A percentile compares a stretch with the other conserved stretches of the same genome.
phyloP scores from a whole-genome alignment of 169 alveolate genomes.

The Plasmodium cynomolgi region DNA sequence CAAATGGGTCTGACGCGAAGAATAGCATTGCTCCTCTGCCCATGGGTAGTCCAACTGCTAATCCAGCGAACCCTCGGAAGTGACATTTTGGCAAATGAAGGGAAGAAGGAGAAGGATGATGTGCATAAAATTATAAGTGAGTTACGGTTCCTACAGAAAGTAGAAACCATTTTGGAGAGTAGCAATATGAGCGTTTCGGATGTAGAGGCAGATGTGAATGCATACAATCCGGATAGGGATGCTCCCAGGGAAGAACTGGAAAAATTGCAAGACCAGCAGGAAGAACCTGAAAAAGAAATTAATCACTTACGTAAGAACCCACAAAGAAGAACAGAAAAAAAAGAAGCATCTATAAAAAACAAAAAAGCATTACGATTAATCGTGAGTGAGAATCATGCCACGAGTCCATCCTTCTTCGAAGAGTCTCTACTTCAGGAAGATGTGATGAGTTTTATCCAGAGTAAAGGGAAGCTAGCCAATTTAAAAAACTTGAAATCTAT shows the following conservation, averaged over 20 bases:
- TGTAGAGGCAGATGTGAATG: constrained; percentile 58
- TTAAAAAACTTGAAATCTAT: constrained; percentile 14
- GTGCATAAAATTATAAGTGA: constrained; percentile 36
- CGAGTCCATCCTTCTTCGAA: constrained; percentile 63
- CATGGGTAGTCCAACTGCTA: not conserved
- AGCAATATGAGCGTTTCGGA: constrained; percentile 41
- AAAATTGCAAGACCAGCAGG: constrained; percentile 10
- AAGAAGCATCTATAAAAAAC: not conserved
- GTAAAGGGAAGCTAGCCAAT: constrained; percentile 45
- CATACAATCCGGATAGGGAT: constrained; percentile 49
- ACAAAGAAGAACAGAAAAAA: not conserved
- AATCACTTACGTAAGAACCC: not conserved
- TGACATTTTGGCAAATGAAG: not conserved
- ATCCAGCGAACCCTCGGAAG: not conserved
- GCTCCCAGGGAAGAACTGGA: constrained; percentile 50
- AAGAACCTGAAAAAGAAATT: not conserved
- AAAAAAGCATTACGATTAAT: constrained; percentile 16
- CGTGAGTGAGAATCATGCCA: constrained; percentile 53
- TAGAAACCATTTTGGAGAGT: constrained; percentile 34
- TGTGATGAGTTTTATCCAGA: constrained; percentile 22
- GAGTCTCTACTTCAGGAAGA: constrained; percentile 55
- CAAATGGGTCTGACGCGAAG: not conserved
- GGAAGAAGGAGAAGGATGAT: constrained; percentile 17
- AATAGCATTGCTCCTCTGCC: not conserved
- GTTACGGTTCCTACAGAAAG: constrained; percentile 58